Percentiles rank a stretch among this genome's conserved stretches.
These are phyloP conservation scores for Thermochaetoides thermophila DNA, from an alignment of 495 filamentous ascomycete species.

Conservation along the genomic window DNA sequence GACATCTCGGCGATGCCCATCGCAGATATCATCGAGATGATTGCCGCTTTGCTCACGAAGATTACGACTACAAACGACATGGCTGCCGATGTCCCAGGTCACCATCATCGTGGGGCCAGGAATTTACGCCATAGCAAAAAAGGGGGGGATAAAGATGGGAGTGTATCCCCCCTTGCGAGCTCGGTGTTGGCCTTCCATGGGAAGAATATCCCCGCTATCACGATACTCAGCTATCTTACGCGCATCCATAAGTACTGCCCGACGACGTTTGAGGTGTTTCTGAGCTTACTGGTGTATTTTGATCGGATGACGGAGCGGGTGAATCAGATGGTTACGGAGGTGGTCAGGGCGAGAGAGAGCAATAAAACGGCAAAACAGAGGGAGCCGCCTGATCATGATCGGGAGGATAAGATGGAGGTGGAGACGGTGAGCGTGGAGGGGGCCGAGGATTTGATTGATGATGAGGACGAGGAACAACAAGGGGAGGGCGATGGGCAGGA, in stretches of 20 bases:
- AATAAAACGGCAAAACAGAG: too few species aligned
- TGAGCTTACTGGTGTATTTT: constrained; percentile 92
- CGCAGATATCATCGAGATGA: constrained; percentile 97
- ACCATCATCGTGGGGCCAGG: constrained; percentile 32
- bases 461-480: constrained; percentile 14
- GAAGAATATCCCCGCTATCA: constrained; percentile 95
- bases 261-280: constrained; percentile 95
- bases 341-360: constrained; percentile 25
- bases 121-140: constrained; percentile 29
- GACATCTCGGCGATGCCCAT: constrained; percentile 98
- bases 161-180: constrained; percentile 63
- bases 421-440: not conserved
- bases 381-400: too few species aligned
- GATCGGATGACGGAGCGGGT: constrained; percentile 97
- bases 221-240: constrained; percentile 87
- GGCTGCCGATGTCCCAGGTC: constrained; percentile 31
- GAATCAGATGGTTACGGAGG: constrained; percentile 46
- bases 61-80: constrained; percentile 95
- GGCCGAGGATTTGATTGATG: not conserved
- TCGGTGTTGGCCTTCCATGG: constrained; percentile 98
- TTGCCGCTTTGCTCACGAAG: constrained; percentile 92
- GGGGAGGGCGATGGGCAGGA: constrained; percentile 13
- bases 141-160: constrained; percentile 37
- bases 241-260: constrained; percentile 99
- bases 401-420: too few species aligned